Evolutionary conservation across 1,284 basidiomycete genomes (phyloP).

Genomic region (Ceratobasidium sp.): DNA sequence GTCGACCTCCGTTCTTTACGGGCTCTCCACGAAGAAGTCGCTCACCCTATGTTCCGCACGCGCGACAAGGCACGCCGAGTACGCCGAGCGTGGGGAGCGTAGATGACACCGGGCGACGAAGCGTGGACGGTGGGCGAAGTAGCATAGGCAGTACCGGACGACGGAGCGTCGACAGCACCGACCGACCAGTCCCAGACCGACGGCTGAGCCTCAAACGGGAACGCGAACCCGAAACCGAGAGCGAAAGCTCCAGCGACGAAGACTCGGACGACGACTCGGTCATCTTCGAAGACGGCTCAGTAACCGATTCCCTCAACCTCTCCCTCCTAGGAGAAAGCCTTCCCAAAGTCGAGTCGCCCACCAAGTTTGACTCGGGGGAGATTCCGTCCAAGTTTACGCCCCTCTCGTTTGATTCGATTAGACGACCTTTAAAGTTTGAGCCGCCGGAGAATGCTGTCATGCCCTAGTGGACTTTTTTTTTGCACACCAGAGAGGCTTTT

Average conservation of each 20-base stretch:
- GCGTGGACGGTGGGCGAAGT: too few relatives aligned
- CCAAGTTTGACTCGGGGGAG: neutral
- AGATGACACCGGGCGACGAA: neutral
- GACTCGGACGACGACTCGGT: constrained; percentile 33
- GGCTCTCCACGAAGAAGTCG: neutral
- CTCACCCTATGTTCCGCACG: neutral
- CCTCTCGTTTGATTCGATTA: too few relatives aligned
- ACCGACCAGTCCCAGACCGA: neutral
- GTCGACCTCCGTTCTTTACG: constrained; percentile 1
- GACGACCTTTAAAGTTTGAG: too few relatives aligned
- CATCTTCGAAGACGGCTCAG: constrained; percentile 33
- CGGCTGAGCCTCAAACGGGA: constrained; percentile 13
- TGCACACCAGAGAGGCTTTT: constrained; percentile 14
- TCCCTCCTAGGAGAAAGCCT: constrained; percentile 2
- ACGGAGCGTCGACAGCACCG: too few relatives aligned
- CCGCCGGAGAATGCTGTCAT: too few relatives aligned
- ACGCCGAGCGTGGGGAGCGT: constrained; percentile 24
- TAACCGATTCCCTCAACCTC: constrained; percentile 26
- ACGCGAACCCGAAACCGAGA: neutral
- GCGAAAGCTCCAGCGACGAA: constrained; percentile 12
- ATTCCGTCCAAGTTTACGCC: too few relatives aligned
- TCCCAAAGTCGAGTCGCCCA: neutral
- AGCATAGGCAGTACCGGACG: too few relatives aligned
- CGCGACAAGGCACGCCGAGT: constrained; percentile 11
- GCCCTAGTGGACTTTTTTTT: neutral